phyloP scores from a whole-genome alignment of 805 yeast species.

The Scheffersomyces spartinae region DNA sequence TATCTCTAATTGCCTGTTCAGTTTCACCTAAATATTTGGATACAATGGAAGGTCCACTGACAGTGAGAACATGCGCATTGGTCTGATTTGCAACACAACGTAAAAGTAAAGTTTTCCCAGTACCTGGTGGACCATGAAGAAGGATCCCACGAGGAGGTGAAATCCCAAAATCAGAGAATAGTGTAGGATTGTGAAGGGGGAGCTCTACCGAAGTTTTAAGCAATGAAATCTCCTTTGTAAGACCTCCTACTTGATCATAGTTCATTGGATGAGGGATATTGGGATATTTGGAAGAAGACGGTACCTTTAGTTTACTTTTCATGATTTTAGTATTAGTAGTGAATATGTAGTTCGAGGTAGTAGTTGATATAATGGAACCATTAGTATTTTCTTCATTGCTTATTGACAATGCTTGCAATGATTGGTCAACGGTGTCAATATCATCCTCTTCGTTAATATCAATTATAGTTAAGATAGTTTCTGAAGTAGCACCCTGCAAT shows the following conservation, averaged over 20 bases:
- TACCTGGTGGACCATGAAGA: slow-evolving; percentile 94
- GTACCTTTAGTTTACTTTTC: slow-evolving; percentile 3
- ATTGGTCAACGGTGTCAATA: slow-evolving; percentile 3
- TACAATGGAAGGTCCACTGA: slow-evolving; percentile 86
- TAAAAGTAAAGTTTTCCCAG: slow-evolving; percentile 87
- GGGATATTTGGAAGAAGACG: slow-evolving; percentile 25
- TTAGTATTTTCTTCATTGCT: slow-evolving; percentile 8
- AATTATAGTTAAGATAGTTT: too few species aligned
- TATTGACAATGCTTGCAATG: slow-evolving; percentile 23
- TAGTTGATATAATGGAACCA: slow-evolving; percentile 11
- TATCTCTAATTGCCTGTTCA: slow-evolving; percentile 69
- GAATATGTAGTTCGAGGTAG: slow-evolving; percentile 39
- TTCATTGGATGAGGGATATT: slow-evolving; percentile 29
- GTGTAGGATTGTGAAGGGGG: slow-evolving; percentile 67
- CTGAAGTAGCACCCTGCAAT: too few species aligned
- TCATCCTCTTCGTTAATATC: slow-evolving; percentile 1
- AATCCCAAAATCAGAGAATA: slow-evolving; percentile 77
- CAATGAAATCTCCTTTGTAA: slow-evolving; percentile 46
- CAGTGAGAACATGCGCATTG: slow-evolving; percentile 73
- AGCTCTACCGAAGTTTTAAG: slow-evolving; percentile 62
- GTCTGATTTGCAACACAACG: slow-evolving; percentile 70
- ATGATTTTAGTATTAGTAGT: slow-evolving; percentile 6
- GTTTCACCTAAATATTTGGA: slow-evolving; percentile 93
- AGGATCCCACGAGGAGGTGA: slow-evolving; percentile 91
- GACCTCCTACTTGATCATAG: slow-evolving; percentile 68